Conservation (phyloP, 2,329 filamentous ascomycete species). For the Trichoderma harzianum region DNA sequence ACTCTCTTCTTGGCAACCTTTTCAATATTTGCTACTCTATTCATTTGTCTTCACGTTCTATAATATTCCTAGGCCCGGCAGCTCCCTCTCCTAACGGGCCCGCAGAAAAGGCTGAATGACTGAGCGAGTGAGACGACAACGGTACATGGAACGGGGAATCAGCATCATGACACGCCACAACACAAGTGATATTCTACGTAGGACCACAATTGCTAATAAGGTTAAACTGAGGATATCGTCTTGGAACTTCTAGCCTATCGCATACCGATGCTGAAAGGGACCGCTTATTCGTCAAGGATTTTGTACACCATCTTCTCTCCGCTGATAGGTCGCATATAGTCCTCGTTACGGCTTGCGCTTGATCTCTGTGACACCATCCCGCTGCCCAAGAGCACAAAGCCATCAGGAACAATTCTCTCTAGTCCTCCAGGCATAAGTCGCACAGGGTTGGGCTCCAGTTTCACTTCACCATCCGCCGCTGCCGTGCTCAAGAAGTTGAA, state of each 20-base stretch:
- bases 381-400: conserved; percentile 27
- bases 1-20: neutral
- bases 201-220: neutral
- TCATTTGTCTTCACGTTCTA: neutral
- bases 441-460: conserved; percentile 30
- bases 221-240: neutral
- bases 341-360: conserved; percentile 24
- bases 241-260: neutral
- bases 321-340: conserved; percentile 38
- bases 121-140: neutral
- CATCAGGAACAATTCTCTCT: conserved; percentile 27
- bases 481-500: conserved; percentile 34
- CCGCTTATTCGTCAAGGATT: neutral
- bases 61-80: neutral
- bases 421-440: conserved; percentile 33
- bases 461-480: neutral
- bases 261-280: neutral
- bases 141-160: neutral
- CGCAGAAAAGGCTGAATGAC: neutral
- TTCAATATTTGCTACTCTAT: neutral
- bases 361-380: conserved; percentile 23
- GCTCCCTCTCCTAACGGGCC: neutral
- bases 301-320: conserved; percentile 39
- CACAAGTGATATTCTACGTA: neutral
- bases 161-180: neutral